These are phyloP conservation scores for Cyclocybe aegerita DNA, from an alignment of 768 basidiomycete species.

Conservation along the genomic window DNA sequence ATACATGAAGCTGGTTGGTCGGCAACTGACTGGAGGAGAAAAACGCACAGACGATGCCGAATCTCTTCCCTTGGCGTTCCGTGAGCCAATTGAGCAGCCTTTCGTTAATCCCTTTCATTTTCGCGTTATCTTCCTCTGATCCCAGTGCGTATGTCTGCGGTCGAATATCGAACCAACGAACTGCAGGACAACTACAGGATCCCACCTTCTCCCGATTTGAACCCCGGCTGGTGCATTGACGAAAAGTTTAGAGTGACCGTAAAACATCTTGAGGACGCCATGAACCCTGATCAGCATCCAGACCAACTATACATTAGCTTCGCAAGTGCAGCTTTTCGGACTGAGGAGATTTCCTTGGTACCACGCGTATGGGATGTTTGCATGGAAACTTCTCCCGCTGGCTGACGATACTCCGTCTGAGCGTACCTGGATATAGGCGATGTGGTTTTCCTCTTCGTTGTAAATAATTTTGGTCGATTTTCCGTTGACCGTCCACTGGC, in stretches of 20 bases:
- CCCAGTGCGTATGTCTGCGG: conserved; percentile 44
- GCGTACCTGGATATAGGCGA: conserved; percentile 43
- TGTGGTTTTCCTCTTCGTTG: conserved; percentile 33
- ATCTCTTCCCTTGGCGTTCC: conserved; percentile 39
- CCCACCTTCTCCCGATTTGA: conserved; percentile 28
- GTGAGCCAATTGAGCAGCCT: conserved; percentile 42
- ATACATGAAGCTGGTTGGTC: background rate
- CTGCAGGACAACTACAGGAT: conserved; percentile 43
- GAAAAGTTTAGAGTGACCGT: conserved; percentile 41
- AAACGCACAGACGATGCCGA: conserved; percentile 46
- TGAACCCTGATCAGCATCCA: conserved; percentile 23
- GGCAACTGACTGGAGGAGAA: background rate
- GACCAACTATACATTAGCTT: conserved; percentile 50
- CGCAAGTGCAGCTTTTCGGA: conserved; percentile 42
- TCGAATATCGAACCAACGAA: background rate
- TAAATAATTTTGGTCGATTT: conserved; percentile 43
- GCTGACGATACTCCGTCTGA: background rate
- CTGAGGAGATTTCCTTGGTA: conserved; percentile 15
- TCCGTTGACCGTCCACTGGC: conserved; percentile 49
- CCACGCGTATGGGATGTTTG: too few relatives aligned
- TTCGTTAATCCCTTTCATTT: conserved; percentile 40
- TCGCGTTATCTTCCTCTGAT: conserved; percentile 21
- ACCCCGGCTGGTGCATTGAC: conserved; percentile 37
- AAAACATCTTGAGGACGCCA: conserved; percentile 42
- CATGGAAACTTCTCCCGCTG: too few relatives aligned